Evolutionary conservation across 768 basidiomycete species (phyloP).

Genomic region (Sarcodon sp.): DNA sequence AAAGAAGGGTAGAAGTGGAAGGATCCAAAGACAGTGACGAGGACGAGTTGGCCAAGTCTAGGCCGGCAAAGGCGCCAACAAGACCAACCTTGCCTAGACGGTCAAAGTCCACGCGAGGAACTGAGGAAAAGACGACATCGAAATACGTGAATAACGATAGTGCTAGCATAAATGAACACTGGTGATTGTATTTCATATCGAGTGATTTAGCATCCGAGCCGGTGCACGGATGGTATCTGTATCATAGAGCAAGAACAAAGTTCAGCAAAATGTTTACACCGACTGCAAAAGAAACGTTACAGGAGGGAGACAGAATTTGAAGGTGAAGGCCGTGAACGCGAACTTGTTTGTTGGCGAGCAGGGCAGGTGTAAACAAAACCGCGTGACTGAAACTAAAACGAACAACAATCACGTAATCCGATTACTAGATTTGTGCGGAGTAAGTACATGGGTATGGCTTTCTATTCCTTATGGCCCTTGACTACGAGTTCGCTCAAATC

Average conservation of each 20-base stretch:
- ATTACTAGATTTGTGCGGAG: too few species aligned
- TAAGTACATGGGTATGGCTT: background rate
- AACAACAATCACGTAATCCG: too few species aligned
- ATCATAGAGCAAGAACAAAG: too few species aligned
- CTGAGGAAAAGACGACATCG: background rate
- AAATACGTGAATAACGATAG: conserved; percentile 7
- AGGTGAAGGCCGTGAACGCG: background rate
- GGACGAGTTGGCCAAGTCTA: conserved; percentile 58
- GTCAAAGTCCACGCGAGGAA: conserved; percentile 39
- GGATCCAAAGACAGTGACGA: conserved; percentile 48
- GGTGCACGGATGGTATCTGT: too few species aligned
- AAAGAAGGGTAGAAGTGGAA: conserved; percentile 57
- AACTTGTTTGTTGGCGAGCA: background rate
- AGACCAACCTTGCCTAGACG: conserved; percentile 90
- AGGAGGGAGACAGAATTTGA: background rate
- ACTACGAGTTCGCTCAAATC: conserved; percentile 21
- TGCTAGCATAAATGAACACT: background rate
- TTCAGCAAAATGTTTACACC: too few species aligned
- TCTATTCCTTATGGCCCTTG: conserved; percentile 16
- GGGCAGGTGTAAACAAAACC: background rate
- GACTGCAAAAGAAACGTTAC: too few species aligned
- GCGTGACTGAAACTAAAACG: too few species aligned
- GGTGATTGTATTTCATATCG: background rate
- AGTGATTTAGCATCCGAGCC: background rate
- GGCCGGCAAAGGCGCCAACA: conserved; percentile 78